Percentiles rank a stretch among this genome's conserved stretches.
These are phyloP conservation scores for Fraxinus nigra DNA, from an alignment of 305 asterid genomes.

Conservation along the genomic window DNA sequence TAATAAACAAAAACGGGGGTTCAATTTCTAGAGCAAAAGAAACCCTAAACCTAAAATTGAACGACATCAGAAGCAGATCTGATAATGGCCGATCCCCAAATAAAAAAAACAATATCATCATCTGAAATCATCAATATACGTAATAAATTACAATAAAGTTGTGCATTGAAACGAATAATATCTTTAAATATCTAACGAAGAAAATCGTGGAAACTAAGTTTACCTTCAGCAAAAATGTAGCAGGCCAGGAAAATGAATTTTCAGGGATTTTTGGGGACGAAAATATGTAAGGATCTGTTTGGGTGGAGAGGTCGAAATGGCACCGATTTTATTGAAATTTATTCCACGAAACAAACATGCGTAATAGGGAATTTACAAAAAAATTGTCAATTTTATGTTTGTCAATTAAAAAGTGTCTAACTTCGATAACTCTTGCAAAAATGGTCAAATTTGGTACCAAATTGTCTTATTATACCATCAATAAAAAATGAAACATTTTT, in stretches of 20 bases:
- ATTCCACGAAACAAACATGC: conserved; percentile 20
- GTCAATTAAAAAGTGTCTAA: not conserved
- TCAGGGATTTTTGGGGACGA: conserved; percentile 25
- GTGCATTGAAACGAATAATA: conserved; percentile 12
- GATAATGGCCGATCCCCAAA: conserved; percentile 7
- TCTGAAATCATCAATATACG: not conserved
- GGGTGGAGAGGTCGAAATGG: conserved; percentile 13
- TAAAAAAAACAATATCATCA: not conserved
- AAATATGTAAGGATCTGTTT: conserved; percentile 37
- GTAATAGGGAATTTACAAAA: not conserved
- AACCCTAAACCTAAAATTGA: conserved; percentile 6
- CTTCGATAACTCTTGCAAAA: too few relatives aligned
- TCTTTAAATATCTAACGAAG: not conserved
- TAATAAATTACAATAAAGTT: not conserved
- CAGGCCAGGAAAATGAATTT: conserved; percentile 12
- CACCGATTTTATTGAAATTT: conserved; percentile 19
- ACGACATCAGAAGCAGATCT: conserved; percentile 27
- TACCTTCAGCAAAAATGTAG: conserved; percentile 34
- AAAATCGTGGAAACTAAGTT: conserved; percentile 7
- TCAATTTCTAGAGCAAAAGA: conserved; percentile 8
- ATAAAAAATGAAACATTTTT: too few relatives aligned
- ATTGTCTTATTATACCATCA: too few relatives aligned
- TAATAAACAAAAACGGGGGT: not conserved
- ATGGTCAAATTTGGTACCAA: too few relatives aligned
- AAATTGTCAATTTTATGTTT: too few relatives aligned